Conservation (phyloP, 2,329 filamentous ascomycete genomes). For the Diplodia seriata region DNA sequence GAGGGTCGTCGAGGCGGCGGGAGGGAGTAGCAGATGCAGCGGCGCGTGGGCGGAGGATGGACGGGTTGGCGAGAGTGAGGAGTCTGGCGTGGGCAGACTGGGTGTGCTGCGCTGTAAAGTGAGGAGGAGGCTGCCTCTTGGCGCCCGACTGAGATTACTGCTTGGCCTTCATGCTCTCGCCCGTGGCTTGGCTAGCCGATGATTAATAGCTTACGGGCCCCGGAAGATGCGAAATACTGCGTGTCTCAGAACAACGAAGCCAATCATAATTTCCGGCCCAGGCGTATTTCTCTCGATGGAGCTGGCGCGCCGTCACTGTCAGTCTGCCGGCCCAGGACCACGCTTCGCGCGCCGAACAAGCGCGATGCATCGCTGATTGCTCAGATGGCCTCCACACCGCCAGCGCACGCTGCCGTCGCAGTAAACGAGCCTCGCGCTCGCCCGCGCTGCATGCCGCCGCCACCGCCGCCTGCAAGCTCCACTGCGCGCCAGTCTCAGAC, state of each 20-base stretch:
- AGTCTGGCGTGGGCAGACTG: slow-evolving; percentile 21
- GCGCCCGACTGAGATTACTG: slow-evolving; percentile 32
- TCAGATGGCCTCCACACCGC: slow-evolving; percentile 5
- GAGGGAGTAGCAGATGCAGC: slow-evolving; percentile 30
- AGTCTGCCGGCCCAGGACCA: not conserved
- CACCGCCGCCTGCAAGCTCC: slow-evolving; percentile 11
- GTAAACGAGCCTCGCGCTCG: not conserved
- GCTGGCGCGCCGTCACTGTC: not conserved
- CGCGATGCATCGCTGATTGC: slow-evolving; percentile 14
- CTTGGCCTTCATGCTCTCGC: slow-evolving; percentile 26
- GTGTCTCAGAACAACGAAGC: slow-evolving; percentile 26
- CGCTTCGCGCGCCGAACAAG: slow-evolving; percentile 2
- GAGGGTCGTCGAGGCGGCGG: slow-evolving; percentile 11
- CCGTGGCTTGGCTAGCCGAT: slow-evolving; percentile 31
- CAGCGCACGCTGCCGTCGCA: not conserved
- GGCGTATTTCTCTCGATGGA: slow-evolving; percentile 23
- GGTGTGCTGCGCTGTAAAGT: slow-evolving; percentile 24
- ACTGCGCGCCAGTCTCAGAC: slow-evolving; percentile 25
- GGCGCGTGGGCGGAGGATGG: slow-evolving; percentile 24
- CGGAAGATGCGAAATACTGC: slow-evolving; percentile 23
- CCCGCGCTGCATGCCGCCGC: slow-evolving; percentile 1
- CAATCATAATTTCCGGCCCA: slow-evolving; percentile 26
- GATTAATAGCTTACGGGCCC: slow-evolving; percentile 31
- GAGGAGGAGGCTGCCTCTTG: slow-evolving; percentile 30
- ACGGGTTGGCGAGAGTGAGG: slow-evolving; percentile 26